phyloP scores from a whole-genome alignment of 164 flowering plant species.

The Saururus chinensis region DNA sequence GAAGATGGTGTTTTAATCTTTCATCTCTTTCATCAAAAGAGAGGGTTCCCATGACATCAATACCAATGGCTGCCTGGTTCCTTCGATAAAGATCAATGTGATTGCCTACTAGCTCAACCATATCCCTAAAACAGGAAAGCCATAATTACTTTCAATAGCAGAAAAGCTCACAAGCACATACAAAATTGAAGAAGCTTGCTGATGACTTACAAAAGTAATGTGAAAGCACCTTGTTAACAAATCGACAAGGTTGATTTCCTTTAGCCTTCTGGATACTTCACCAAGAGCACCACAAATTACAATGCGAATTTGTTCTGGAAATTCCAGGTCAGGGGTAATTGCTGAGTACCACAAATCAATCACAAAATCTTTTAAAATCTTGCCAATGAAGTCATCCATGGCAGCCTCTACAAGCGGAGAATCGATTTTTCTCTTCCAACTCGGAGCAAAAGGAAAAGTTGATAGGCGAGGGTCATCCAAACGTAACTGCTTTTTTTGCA shows the following conservation, averaged over 20 bases:
- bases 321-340: slow-evolving; percentile 83
- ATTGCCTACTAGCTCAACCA: slow-evolving; percentile 70
- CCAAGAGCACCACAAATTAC: slow-evolving; percentile 73
- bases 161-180: slow-evolving; percentile 3
- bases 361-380: slow-evolving; percentile 75
- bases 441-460: slow-evolving; percentile 31
- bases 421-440: slow-evolving; percentile 73
- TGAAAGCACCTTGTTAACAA: slow-evolving; percentile 72
- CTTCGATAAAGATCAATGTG: slow-evolving; percentile 85
- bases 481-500: slow-evolving; percentile 72
- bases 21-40: slow-evolving; percentile 95
- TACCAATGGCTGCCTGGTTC: slow-evolving; percentile 82
- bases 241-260: slow-evolving; percentile 84
- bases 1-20: slow-evolving; percentile 76
- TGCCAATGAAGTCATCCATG: slow-evolving; percentile 52
- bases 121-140: slow-evolving; percentile 55
- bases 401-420: slow-evolving; percentile 92
- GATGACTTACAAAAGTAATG: slow-evolving; percentile 22
- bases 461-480: slow-evolving; percentile 71
- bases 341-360: slow-evolving; percentile 82
- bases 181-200: slow-evolving; percentile 7
- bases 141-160: slow-evolving; percentile 5
- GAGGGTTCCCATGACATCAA: slow-evolving; percentile 78
- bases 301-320: slow-evolving; percentile 59
- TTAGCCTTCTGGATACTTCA: slow-evolving; percentile 73